Percentiles rank a stretch among this genome's conserved stretches.
Conservation (phyloP, 495 filamentous ascomycete genomes). For the Clohesyomyces aquaticus region DNA sequence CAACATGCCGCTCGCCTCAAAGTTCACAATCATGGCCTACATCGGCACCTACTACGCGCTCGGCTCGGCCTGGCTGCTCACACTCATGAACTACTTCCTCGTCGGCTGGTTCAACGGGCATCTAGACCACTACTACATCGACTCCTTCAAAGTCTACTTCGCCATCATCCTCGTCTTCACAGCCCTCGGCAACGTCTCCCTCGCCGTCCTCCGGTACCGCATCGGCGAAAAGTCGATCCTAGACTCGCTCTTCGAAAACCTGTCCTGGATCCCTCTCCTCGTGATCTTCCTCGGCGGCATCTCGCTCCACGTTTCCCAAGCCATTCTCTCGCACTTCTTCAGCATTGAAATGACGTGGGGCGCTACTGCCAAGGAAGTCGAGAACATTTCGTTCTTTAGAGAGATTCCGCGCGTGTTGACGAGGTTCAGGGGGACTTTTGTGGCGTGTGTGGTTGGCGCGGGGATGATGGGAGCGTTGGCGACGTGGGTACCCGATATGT, state of each 20-base stretch:
- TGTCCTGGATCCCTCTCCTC: constrained; percentile 54
- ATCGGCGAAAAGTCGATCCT: constrained; percentile 48
- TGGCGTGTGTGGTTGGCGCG: constrained; percentile 54
- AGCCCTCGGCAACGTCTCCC: constrained; percentile 52
- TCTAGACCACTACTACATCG: constrained; percentile 56
- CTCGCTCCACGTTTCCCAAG: constrained; percentile 53
- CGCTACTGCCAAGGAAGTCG: constrained; percentile 61
- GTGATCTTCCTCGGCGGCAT: constrained; percentile 56
- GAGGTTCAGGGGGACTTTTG: constrained; percentile 64
- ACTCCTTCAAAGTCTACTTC: constrained; percentile 56
- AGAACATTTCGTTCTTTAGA: constrained; percentile 62
- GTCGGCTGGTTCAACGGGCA: constrained; percentile 59
- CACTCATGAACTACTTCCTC: constrained; percentile 75
- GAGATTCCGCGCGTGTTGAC: constrained; percentile 61
- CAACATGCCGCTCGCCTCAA: constrained; percentile 75
- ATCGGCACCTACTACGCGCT: constrained; percentile 89
- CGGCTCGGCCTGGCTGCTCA: constrained; percentile 78
- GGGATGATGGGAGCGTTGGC: constrained; percentile 55
- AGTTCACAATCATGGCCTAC: constrained; percentile 80
- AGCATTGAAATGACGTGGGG: constrained; percentile 56
- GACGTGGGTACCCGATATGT: constrained; percentile 54
- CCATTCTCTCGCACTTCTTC: constrained; percentile 54
- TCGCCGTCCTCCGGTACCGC: constrained; percentile 54
- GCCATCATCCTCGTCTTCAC: constrained; percentile 56
- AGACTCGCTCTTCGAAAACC: constrained; percentile 48